Base-by-base conservation (phyloP, 176 grass and related monocot species). In the Eleusine indica region DNA sequence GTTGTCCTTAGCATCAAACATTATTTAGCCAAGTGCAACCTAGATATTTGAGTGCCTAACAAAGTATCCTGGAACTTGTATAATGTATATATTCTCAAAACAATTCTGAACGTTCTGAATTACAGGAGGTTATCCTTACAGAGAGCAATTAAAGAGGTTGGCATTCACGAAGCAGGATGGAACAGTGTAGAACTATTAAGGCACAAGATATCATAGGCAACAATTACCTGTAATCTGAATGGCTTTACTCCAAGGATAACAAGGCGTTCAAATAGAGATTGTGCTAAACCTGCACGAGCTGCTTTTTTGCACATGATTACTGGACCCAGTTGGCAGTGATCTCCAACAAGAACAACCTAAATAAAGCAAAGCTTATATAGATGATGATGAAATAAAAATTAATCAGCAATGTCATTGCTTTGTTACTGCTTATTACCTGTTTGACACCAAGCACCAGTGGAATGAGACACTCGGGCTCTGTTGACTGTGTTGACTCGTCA, bases 231-330 rank as follows among this genome's bases (percentile, higher is more conserved):
- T 54, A 99, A 84, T 82, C 97, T 94, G 88, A 99, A 99, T 78
- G 97, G 97, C 81, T 99, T 99, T 64, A 96, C 88, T 68, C 93
- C 97, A 86, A 99, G 93, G 62, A 96, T 91, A 80, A 99, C 93
- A 79, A 99, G 97, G 21, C 97, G 91, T 70, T 99, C 97, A 86
- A 99, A 99, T 30, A 99, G 87, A 73, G 97, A 99, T 81, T 94
- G 93, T 46, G 97, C 97, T 76, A 99, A 80, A 28, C 97, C 93
- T 68, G 97, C 97, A 72, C 97, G 93, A 32, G 97, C 97, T 58
- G 97, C 97, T 78, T 94, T 99, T 94, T 99, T 99, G 89, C 97
- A 99, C 97, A 99, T 99, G 64, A 96, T 99, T 41, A 99, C 97
- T 61, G 97, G 97, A 58, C 97, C 97, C 37, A 99, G 79, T 86